Evolutionary conservation across 2,329 filamentous ascomycete genomes (phyloP).

Genomic region (Ilyonectria robusta): DNA sequence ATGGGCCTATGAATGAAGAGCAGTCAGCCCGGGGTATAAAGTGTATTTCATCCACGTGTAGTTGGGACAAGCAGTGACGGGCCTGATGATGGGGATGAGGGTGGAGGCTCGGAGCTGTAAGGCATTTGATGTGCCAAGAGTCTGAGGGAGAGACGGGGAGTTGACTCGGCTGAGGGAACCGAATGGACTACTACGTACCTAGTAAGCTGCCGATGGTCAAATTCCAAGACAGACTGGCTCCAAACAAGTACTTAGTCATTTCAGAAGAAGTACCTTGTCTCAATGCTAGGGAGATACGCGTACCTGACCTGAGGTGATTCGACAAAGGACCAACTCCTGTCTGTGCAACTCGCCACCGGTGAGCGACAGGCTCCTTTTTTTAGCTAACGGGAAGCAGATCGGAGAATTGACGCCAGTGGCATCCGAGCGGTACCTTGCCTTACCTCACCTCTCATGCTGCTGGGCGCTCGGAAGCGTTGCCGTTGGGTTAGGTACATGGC

Average conservation of each 20-base stretch:
- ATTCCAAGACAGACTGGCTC: too few species aligned
- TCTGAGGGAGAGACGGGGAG: neutral
- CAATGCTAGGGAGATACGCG: neutral
- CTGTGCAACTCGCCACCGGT: neutral
- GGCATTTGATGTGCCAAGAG: neutral
- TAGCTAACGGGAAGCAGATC: conserved; percentile 3
- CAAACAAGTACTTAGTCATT: neutral
- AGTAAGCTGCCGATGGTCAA: too few species aligned
- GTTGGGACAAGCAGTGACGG: conserved; percentile 2
- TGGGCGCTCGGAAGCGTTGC: conserved; percentile 29
- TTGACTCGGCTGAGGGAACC: neutral
- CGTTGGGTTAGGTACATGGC: conserved; percentile 20
- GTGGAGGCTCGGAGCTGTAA: neutral
- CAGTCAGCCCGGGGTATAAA: neutral
- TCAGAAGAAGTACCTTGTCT: neutral
- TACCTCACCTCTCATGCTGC: neutral
- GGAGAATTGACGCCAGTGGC: conserved; percentile 6
- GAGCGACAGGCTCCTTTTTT: neutral
- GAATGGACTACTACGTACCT: neutral
- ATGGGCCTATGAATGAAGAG: neutral
- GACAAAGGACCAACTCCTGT: neutral
- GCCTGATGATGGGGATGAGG: neutral
- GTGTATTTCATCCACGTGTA: conserved; percentile 3
- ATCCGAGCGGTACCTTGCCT: neutral
- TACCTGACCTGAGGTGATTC: neutral